A percentile compares a stretch with the other conserved stretches of the same genome.
These are phyloP conservation scores for Phalaenopsis hybrid DNA, from an alignment of 116 monocot species.

Conservation along the genomic window DNA sequence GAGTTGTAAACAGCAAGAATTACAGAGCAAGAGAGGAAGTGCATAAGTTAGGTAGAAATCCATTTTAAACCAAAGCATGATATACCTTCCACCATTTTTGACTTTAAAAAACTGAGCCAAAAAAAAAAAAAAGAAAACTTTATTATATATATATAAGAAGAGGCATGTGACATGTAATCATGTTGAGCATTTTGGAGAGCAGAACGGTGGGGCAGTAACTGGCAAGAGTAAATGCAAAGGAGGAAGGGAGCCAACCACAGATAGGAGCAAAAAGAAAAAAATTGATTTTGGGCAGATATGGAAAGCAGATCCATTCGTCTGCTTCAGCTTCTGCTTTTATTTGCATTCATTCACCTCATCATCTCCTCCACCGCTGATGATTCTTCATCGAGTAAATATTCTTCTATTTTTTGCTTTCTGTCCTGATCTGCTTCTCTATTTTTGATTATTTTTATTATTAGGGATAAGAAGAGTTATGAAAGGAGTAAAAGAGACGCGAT, in stretches of 20 bases:
- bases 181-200: background rate
- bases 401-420: background rate
- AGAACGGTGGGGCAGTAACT: background rate
- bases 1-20: background rate
- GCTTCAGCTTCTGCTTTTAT: conserved; percentile 2
- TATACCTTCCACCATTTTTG: background rate
- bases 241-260: background rate
- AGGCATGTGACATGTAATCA: background rate
- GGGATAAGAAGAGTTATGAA: background rate
- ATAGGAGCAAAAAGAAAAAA: background rate
- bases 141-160: background rate
- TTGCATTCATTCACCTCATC: conserved; percentile 5
- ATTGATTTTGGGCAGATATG: background rate
- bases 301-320: background rate
- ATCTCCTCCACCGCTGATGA: background rate
- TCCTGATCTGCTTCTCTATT: background rate
- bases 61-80: background rate
- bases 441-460: background rate
- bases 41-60: background rate
- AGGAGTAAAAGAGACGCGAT: background rate
- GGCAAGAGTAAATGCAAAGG: background rate
- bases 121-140: background rate
- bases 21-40: background rate
- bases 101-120: background rate
- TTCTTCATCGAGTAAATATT: conserved; percentile 6